Evolutionary conservation across 345 rosid species (phyloP), one percentile per base, ranked within the genome.

Genomic region (Balakata baccata): DNA sequence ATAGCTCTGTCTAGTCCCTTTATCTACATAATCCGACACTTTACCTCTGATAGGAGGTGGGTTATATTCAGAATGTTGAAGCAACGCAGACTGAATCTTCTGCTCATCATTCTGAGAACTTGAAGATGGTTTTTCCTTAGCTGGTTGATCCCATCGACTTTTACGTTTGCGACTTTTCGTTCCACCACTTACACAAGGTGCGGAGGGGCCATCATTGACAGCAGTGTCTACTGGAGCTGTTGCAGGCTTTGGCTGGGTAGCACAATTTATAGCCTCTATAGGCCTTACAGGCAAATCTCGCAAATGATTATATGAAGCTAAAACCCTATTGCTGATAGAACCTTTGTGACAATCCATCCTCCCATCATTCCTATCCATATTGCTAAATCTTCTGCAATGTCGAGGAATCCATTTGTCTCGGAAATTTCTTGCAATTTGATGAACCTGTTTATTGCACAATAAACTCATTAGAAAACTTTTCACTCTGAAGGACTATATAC

Each of bases 101-200:
- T 77, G 84, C 65, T 80, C 85, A 76, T 80, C 79, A 37, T 69
- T 71, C 68, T 64, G 80, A 49, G 80, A 72, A 63, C 51, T 72
- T 64, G 83, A 58, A 73, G 74, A 74, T 58, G 69, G 45, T 46
- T 74, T 78, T 72, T 66, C 79, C 49, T 78, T 74, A 7, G 88
- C 87, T 4, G 94, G 96, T 74, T 91, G 97, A 87, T 95, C 99
- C 99, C 99, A 95, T 78, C 99, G 89, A 75, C 90, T 92, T 89
- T 95, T 95, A 75, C 97, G 97, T 86, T 93, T 95, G 69, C 96
- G 93, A 61, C 73, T 79, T 83, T 64, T 83, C 46, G 79, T 72
- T 20, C 80, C 81, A 65, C 76, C 80, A 70, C 75, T 84, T 17
- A 76, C 57, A 73, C 76, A 82, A 46, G 89, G 78, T 46, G 75